These are phyloP conservation scores for Ormosia emarginata DNA, from an alignment of 306 rosid genomes.

Conservation along the genomic window DNA sequence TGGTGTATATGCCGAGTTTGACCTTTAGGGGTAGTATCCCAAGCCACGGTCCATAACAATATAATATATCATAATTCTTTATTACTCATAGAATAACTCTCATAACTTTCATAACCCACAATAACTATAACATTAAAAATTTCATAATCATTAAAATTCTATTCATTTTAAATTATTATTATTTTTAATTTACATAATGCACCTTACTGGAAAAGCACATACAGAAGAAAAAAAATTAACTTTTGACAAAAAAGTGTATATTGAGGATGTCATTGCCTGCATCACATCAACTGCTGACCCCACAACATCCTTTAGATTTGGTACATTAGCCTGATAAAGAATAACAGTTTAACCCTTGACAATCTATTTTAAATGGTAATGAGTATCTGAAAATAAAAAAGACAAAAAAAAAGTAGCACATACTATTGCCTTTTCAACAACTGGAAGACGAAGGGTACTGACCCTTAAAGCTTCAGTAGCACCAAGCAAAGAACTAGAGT, in stretches of 20 bases:
- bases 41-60: too few species aligned
- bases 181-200: too few species aligned
- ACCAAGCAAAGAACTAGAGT: conserved; percentile 87
- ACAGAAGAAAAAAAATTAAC: conserved; percentile 35
- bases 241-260: conserved; percentile 80
- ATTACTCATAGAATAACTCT: too few species aligned
- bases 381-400: background rate
- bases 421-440: conserved; percentile 85
- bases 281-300: conserved; percentile 94
- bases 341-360: conserved; percentile 4
- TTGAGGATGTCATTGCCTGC: conserved; percentile 93
- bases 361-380: background rate
- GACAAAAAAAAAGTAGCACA: conserved; percentile 25
- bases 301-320: conserved; percentile 87
- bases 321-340: conserved; percentile 75
- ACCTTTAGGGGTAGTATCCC: too few species aligned
- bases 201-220: conserved; percentile 2
- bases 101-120: too few species aligned
- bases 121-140: too few species aligned
- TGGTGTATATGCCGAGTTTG: too few species aligned
- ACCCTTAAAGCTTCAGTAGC: conserved; percentile 98
- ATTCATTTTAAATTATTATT: too few species aligned
- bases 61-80: too few species aligned
- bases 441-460: conserved; percentile 96
- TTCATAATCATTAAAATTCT: too few species aligned